Base-by-base conservation (phyloP, 2,329 filamentous ascomycete species). In the Calonectria hongkongensis region DNA sequence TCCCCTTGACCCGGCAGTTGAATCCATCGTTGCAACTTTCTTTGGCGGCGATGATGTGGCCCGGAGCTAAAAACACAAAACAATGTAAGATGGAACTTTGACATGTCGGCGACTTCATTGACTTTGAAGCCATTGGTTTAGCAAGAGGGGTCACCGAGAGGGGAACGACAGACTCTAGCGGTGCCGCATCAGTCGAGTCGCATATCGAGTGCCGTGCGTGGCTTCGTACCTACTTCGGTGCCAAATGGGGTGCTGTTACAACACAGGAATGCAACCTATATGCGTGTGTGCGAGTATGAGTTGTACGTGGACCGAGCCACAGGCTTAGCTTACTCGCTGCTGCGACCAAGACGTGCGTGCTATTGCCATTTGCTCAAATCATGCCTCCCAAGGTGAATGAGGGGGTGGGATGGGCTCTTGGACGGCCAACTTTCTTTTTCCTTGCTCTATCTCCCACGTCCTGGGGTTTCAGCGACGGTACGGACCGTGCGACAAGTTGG, bases 401-500 rank as follows among this genome's bases (percentile, higher is more conserved):
- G 56, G 56, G 58, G 36, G 39, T 43, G 58, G 58, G 58, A 18
- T 62, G 39, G 58, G 58, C 48, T 43, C 27, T n/a, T 51, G 43
- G 30, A 43, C 51, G 15, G 28, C 33, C 30, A 33, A 47, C 54
- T 58, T 58, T 58, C 54, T 58, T 58, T 58, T 58, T 58, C n/a
- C 36, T 36, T 39, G 33, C 36, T 58, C 54, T 25, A 51, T 43
- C 36, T 45, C 13, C 50, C 58, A 54, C 58, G 12, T 39, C 47
- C 47, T 25, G 72, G 54, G 54, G 48, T 70, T 64, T 66, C 47
- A 67, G 66, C 62, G 71, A 79, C 68, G 74, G 72, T 72, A 74
- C 71, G 70, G 76, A 79, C 76, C 72, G 75, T 78, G 76, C 70
- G 74, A 72, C 48, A 68, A 68, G 66, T 69, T 74, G 70, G 75